Base-by-base conservation (phyloP, 2,329 filamentous ascomycete genomes). In the Saccharata proteae region DNA sequence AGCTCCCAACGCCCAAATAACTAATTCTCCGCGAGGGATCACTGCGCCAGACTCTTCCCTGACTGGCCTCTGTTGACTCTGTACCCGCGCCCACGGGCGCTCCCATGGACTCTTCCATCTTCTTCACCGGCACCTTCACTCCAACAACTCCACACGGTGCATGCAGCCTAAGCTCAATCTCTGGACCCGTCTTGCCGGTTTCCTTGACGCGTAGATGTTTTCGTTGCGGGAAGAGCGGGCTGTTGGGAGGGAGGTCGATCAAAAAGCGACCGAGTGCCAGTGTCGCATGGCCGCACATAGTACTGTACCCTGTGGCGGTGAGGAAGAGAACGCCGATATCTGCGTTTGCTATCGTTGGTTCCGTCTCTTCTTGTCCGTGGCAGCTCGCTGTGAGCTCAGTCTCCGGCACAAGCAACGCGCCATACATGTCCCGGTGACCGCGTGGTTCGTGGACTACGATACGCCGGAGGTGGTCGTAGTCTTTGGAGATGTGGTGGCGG, bases 201-300 rank as follows among this genome's bases (percentile, higher is more conserved):
- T 13, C 3, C 16, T 30, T 14, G 27, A 35, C 21, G 12, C 3
- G n/a, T 1, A 65, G 35, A 1, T 49, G 32, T 3, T 47, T 35
- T 4, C 59, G 45, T 5, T 41, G 42, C 0, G 61, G 55, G 32
- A 66, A 66, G 10, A 62, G 32, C 12, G 42, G 15, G 32, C 63
- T 58, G 32, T 58, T 13, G 24, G 2, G 2, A 14, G 6, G 24
- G 22, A 26, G 30, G 29, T 40, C 38, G 31, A 40, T 30, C 58
- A 34, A 27, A 16, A 34, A 61, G 3, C 59, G 49, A 2, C 62
- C 62, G 9, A 69, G 40, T 0, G 65, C 65, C 26, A 69, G 62
- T 0, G 64, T 67, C 3, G 62, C 64, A 40, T 69, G 65, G 3
- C 65, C 65, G 37, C 64, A 67, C 53, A 67, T 66, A 4, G 61